Conservation (phyloP, 2,329 filamentous ascomycete species). For the Cladosporium sp. region DNA sequence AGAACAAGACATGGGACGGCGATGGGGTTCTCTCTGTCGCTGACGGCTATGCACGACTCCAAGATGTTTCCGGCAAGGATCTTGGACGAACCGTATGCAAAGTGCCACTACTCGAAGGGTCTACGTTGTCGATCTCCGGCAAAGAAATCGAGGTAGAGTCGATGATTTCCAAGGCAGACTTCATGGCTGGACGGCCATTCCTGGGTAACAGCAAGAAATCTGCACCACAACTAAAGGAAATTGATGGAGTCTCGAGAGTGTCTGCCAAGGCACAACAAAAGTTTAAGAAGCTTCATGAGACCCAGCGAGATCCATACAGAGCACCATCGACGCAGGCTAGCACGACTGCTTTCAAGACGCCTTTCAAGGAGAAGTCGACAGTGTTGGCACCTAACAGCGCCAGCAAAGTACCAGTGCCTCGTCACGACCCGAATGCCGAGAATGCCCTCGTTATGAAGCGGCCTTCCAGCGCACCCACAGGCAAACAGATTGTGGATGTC, state of each 20-base stretch:
- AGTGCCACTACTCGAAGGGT: constrained; percentile 60
- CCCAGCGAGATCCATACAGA: constrained; percentile 42
- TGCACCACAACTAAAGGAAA: constrained; percentile 30
- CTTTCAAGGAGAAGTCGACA: constrained; percentile 53
- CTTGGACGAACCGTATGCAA: constrained; percentile 60
- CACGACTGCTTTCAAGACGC: constrained; percentile 59
- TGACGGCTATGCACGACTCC: constrained; percentile 59
- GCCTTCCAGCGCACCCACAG: constrained; percentile 55
- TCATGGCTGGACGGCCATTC: constrained; percentile 33
- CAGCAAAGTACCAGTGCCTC: constrained; percentile 55
- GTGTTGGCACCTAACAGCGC: constrained; percentile 43
- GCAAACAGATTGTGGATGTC: constrained; percentile 69
- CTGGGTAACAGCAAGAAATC: constrained; percentile 32
- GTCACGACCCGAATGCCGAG: constrained; percentile 61
- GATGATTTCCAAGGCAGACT: constrained; percentile 59
- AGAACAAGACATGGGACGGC: constrained; percentile 76
- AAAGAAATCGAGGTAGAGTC: constrained; percentile 70
- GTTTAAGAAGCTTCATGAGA: constrained; percentile 39
- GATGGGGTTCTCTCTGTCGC: constrained; percentile 64
- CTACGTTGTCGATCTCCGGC: constrained; percentile 61
- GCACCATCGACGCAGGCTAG: constrained; percentile 42
- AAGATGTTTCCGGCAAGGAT: constrained; percentile 63
- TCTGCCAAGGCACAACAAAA: constrained; percentile 34
- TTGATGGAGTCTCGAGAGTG: constrained; percentile 28
- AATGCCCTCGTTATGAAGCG: constrained; percentile 68